These are phyloP conservation scores for Colletotrichum orchidophilum DNA, from an alignment of 2,329 filamentous ascomycete species.

Conservation along the genomic window DNA sequence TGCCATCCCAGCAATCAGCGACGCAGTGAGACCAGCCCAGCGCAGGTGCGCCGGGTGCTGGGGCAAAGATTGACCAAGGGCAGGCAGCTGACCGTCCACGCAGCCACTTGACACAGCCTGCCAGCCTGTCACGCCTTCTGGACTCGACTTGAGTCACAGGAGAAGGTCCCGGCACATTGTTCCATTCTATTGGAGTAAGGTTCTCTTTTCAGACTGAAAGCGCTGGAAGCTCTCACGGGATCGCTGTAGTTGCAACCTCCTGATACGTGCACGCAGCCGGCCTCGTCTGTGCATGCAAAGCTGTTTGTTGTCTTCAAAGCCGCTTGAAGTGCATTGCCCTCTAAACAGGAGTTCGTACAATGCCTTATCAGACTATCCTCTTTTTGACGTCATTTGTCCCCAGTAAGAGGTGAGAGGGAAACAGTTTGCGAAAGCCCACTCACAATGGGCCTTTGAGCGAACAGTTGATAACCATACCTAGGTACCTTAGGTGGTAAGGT, in stretches of 20 bases:
- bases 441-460: neutral
- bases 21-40: neutral
- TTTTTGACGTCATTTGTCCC: conserved; percentile 28
- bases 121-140: conserved; percentile 26
- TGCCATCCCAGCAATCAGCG: conserved; percentile 10
- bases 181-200: neutral
- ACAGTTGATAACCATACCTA: too few relatives aligned
- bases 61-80: conserved; percentile 8
- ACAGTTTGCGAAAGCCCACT: conserved; percentile 3
- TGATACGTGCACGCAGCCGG: conserved; percentile 22
- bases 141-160: conserved; percentile 27
- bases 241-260: conserved; percentile 9
- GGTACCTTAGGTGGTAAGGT: too few relatives aligned
- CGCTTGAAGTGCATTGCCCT: conserved; percentile 27
- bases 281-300: conserved; percentile 23
- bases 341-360: neutral
- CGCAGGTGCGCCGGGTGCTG: conserved; percentile 20
- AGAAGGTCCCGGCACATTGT: conserved; percentile 27
- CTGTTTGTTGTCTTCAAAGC: conserved; percentile 7
- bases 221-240: conserved; percentile 22
- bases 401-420: conserved; percentile 24
- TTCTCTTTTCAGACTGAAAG: neutral
- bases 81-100: conserved; percentile 27
- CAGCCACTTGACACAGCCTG: conserved; percentile 29
- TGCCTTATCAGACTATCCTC: conserved; percentile 15